Evolutionary conservation across 768 basidiomycete genomes (phyloP), one percentile per base, ranked within the genome.

Genomic region (Mycena alexandri): DNA sequence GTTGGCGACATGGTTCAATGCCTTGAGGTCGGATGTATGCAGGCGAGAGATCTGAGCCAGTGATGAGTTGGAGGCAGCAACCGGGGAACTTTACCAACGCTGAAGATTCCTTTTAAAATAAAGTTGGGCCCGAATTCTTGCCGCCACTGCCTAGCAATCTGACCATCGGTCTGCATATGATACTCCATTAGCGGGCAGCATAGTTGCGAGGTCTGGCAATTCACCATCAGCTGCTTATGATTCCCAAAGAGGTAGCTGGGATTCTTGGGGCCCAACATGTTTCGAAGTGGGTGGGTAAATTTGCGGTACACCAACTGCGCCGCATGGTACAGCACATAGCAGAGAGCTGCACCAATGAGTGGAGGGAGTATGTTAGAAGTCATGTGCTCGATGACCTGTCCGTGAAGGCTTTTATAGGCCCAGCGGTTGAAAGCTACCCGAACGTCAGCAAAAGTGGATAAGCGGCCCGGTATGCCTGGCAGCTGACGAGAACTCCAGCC

Each of bases 1-100:
- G 1, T 74, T 74, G 19, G 88, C 74, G 58, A 89, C 80, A 59
- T 88, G 82, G 19, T 79, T 78, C 33, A 89, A 33, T 1, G 86
- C 87, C 5, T 80, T 77, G 0, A 82, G 76, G 67, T 89, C 88
- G 47, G 79, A 63, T 0, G 85, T 85, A 71, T 81, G 75, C 21
- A 87, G 74, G 10, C 79, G 74, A 24, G 75, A 63, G 5, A 58
- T 59, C 81, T 84, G 65, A 24, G 19, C 29, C 29, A 43, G 29
- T 17, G 24, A 14, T n/a, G 25, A 44, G 1, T 29, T n/a, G n/a
- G 13, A 46, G 19, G 2, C 24, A 17, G n/a, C n/a, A n/a, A n/a
- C n/a, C n/a, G n/a, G n/a, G n/a, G n/a, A n/a, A n/a, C n/a, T n/a
- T n/a, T n/a, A n/a, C n/a, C n/a, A n/a, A n/a, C n/a, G n/a, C n/a